phyloP scores from a whole-genome alignment of 2,329 filamentous ascomycete genomes.

The Aspergillus intermedius region DNA sequence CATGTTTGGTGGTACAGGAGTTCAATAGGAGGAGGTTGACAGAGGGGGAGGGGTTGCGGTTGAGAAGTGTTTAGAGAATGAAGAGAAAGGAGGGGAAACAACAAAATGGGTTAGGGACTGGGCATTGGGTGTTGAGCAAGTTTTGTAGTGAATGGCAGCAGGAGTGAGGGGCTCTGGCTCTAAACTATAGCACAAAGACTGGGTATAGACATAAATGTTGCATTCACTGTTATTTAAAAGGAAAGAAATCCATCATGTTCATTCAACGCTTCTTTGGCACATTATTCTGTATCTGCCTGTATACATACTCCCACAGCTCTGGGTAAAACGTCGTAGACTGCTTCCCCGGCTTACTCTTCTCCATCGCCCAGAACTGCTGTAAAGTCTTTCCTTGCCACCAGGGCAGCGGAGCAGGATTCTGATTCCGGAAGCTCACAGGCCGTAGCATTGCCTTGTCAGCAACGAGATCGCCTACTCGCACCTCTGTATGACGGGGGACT shows the following conservation, averaged over 20 bases:
- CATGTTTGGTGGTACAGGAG: constrained; percentile 7
- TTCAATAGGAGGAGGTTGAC: neutral
- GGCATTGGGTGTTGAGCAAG: too few species aligned
- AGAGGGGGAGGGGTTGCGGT: neutral
- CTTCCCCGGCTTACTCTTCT: constrained; percentile 31
- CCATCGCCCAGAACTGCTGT: constrained; percentile 34
- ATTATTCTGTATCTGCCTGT: constrained; percentile 31
- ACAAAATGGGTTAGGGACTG: neutral
- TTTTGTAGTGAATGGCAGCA: neutral
- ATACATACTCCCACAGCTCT: constrained; percentile 39
- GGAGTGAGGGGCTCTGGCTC: neutral
- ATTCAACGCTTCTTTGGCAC: constrained; percentile 2
- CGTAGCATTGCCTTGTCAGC: constrained; percentile 29
- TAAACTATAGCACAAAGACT: neutral
- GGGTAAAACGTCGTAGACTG: constrained; percentile 36
- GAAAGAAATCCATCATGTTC: neutral
- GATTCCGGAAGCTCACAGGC: constrained; percentile 37
- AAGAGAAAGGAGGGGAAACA: neutral
- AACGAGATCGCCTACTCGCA: constrained; percentile 37
- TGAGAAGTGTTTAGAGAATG: neutral
- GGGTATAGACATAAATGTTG: neutral
- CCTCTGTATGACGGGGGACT: constrained; percentile 36
- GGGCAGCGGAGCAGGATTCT: constrained; percentile 26
- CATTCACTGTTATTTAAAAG: neutral
- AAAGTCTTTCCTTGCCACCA: constrained; percentile 35